Conservation (phyloP, 2,329 filamentous ascomycete species). For the Pseudogymnoascus sp. region DNA sequence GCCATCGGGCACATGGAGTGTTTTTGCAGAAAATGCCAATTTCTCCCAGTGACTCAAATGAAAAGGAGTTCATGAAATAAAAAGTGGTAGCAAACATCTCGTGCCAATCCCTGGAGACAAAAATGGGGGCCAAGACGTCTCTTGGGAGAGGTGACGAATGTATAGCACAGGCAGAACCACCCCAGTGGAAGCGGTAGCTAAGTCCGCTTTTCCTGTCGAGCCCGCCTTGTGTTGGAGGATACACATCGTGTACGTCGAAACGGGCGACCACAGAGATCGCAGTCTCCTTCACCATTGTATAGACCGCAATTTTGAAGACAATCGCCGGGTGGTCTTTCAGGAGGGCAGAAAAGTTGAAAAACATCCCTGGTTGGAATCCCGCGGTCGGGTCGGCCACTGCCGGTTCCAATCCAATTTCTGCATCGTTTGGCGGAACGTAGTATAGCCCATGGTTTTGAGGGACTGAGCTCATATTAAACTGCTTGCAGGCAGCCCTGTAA, state of each 20-base stretch:
- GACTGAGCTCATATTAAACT: not conserved
- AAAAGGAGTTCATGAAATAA: not conserved
- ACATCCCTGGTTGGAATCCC: not conserved
- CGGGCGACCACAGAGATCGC: not conserved
- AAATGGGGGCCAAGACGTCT: not conserved
- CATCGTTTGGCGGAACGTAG: not conserved
- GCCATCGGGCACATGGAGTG: too few species aligned
- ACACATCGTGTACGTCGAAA: not conserved
- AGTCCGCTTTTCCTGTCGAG: not conserved
- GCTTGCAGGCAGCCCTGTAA: not conserved
- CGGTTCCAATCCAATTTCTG: too few species aligned
- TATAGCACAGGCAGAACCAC: not conserved
- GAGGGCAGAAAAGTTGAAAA: constrained; percentile 3
- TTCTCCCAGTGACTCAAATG: not conserved
- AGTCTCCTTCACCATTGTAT: not conserved
- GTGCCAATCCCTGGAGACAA: not conserved
- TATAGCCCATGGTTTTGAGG: not conserved
- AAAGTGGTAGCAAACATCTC: not conserved
- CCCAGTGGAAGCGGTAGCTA: not conserved
- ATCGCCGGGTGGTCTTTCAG: not conserved
- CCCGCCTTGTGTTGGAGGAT: not conserved
- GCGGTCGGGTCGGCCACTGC: not conserved
- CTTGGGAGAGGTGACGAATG: not conserved
- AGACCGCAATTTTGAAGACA: not conserved
- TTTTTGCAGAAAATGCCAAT: not conserved